phyloP scores from a whole-genome alignment of 768 basidiomycete species.

The Xerocomellus dryophilus region DNA sequence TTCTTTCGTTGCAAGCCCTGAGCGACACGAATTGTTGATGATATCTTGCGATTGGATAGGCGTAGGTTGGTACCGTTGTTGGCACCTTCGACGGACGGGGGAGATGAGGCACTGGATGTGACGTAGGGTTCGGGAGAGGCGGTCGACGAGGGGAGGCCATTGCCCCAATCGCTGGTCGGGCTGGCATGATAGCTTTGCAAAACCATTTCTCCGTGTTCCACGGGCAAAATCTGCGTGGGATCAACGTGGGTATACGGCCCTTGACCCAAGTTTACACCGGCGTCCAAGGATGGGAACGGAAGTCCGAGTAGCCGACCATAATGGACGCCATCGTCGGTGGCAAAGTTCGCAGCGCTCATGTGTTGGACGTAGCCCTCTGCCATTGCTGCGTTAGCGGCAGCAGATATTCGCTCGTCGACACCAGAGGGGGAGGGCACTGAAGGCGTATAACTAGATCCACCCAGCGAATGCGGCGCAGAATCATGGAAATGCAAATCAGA shows the following conservation, averaged over 20 bases:
- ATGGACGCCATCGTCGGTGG: slow-evolving; percentile 58
- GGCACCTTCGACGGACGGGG: slow-evolving; percentile 60
- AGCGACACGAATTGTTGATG: slow-evolving; percentile 58
- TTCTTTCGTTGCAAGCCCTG: slow-evolving; percentile 57
- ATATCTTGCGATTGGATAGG: slow-evolving; percentile 53
- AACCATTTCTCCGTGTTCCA: slow-evolving; percentile 39
- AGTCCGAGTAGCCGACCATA: slow-evolving; percentile 64
- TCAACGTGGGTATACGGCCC: slow-evolving; percentile 79
- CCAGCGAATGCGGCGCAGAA: slow-evolving; percentile 31
- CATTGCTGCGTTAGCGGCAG: slow-evolving; percentile 67
- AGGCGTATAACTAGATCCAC: slow-evolving; percentile 35
- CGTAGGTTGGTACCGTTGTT: slow-evolving; percentile 30
- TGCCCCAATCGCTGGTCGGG: slow-evolving; percentile 82
- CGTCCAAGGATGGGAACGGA: slow-evolving; percentile 56
- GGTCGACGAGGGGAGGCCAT: slow-evolving; percentile 64
- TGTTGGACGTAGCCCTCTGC: slow-evolving; percentile 68
- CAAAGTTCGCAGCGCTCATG: slow-evolving; percentile 49
- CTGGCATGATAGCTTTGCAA: slow-evolving; percentile 63
- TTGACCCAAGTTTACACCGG: slow-evolving; percentile 38
- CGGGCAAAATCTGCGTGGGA: slow-evolving; percentile 80
- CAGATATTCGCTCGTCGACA: slow-evolving; percentile 53
- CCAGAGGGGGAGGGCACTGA: slow-evolving; percentile 31
- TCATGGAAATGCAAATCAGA: slow-evolving; percentile 33
- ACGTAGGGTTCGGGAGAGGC: slow-evolving; percentile 76
- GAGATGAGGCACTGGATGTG: slow-evolving; percentile 68